Percentiles rank a stretch among this genome's conserved stretches.
Evolutionary conservation across 805 yeast genomes (phyloP).

Genomic region (Zygoascus bituminiphila): DNA sequence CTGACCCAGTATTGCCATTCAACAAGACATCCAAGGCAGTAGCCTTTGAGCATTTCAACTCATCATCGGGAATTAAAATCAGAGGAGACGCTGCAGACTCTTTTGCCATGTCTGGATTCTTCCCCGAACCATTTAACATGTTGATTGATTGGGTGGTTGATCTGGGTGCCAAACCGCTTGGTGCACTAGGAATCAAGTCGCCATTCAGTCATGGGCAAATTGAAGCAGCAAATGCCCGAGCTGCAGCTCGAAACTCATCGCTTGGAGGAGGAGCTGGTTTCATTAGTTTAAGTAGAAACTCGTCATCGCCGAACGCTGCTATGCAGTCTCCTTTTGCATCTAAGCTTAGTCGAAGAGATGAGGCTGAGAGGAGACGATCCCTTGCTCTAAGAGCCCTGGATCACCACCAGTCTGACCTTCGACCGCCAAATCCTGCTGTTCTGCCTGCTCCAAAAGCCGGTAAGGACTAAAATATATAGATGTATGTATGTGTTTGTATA

Average conservation of each 20-base stretch:
- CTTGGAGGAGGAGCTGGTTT: neutral
- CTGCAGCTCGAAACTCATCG: conserved; percentile 50
- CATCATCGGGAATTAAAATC: conserved; percentile 27
- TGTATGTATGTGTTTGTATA: neutral
- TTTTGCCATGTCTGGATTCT: conserved; percentile 73
- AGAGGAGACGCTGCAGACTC: conserved; percentile 88
- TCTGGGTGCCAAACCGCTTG: conserved; percentile 32
- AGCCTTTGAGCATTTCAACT: conserved; percentile 4
- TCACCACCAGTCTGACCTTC: conserved; percentile 7
- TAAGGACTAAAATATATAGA: neutral
- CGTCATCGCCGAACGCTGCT: neutral
- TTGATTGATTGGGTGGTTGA: conserved; percentile 45
- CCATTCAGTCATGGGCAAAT: conserved; percentile 63
- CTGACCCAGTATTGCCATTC: conserved; percentile 48
- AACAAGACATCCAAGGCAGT: conserved; percentile 5
- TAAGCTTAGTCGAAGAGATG: conserved; percentile 22
- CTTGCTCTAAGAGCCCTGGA: conserved; percentile 30
- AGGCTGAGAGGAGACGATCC: conserved; percentile 29
- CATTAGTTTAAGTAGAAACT: neutral
- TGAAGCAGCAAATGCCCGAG: conserved; percentile 66
- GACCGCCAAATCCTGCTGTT: conserved; percentile 13
- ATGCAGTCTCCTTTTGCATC: neutral
- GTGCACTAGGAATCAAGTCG: conserved; percentile 41
- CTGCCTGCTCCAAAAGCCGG: conserved; percentile 13
- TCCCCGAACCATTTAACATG: conserved; percentile 58